Percentiles rank a stretch among this genome's conserved stretches.
Conservation (phyloP, 257 asterid species). For the Eucommia ulmoides region DNA sequence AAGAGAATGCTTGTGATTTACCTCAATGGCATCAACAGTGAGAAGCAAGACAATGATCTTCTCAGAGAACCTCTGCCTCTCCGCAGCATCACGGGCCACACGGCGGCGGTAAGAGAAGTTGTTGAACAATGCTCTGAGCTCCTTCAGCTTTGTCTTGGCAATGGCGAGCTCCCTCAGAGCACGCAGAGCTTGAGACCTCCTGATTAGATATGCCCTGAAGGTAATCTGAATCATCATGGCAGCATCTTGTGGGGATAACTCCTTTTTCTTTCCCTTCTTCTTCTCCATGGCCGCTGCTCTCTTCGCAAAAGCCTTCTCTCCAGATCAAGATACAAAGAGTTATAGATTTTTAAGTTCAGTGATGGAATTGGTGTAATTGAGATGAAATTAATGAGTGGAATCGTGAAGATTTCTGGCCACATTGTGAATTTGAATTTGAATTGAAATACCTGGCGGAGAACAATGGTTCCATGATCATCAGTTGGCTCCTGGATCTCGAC, state of each 20-base stretch:
- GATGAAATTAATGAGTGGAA: no score
- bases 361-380: no score
- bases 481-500: conserved; percentile 59
- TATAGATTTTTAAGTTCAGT: neutral
- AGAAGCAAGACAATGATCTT: conserved; percentile 85
- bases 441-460: conserved; percentile 55
- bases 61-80: conserved; percentile 82
- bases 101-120: conserved; percentile 83
- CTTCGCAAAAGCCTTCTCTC: conserved; percentile 56
- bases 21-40: conserved; percentile 96
- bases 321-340: neutral
- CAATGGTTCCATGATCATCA: conserved; percentile 50
- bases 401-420: no score
- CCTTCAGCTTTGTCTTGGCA: conserved; percentile 87
- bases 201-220: conserved; percentile 67
- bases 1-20: no score
- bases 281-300: conserved; percentile 34
- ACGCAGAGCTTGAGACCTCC: conserved; percentile 77
- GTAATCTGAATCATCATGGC: conserved; percentile 56
- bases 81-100: conserved; percentile 60
- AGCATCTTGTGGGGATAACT: conserved; percentile 54
- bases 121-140: conserved; percentile 70
- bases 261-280: conserved; percentile 65
- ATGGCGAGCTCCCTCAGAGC: conserved; percentile 86
- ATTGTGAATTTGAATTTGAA: no score